Evolutionary conservation across 192 early-diverging fungal genomes (phyloP).

Genomic region (Gamsiella multidivaricata): DNA sequence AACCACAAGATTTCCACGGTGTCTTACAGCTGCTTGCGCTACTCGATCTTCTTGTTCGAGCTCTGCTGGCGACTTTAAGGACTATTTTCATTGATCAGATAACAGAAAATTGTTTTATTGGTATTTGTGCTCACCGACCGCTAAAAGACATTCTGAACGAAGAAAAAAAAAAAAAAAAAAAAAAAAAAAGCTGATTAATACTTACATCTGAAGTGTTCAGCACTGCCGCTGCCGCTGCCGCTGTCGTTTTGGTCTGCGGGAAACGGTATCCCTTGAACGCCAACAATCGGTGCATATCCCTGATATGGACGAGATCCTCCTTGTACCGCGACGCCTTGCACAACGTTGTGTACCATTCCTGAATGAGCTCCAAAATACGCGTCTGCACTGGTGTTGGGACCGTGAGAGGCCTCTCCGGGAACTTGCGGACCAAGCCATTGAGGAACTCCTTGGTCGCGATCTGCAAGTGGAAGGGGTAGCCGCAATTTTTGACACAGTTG

Average conservation of each 20-base stretch:
- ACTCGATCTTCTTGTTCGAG: slow-evolving; percentile 94
- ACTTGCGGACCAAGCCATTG: slow-evolving; percentile 92
- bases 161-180: slow-evolving; percentile 1
- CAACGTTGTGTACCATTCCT: slow-evolving; percentile 94
- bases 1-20: too few species aligned
- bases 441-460: slow-evolving; percentile 97
- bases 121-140: too few species aligned
- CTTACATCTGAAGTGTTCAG: slow-evolving; percentile 66
- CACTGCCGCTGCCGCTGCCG: slow-evolving; percentile 71
- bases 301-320: slow-evolving; percentile 93
- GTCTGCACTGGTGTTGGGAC: slow-evolving; percentile 80
- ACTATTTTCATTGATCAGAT: slow-evolving; percentile 53
- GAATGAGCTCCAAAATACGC: slow-evolving; percentile 91
- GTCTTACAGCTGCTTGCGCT: slow-evolving; percentile 83
- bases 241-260: slow-evolving; percentile 69
- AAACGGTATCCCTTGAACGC: slow-evolving; percentile 89
- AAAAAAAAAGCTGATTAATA: neutral
- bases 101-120: slow-evolving; percentile 21
- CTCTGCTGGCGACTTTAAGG: slow-evolving; percentile 92
- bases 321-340: slow-evolving; percentile 90
- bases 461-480: slow-evolving; percentile 96
- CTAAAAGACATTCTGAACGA: too few species aligned
- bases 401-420: slow-evolving; percentile 89
- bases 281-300: slow-evolving; percentile 94
- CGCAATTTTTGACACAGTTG: slow-evolving; percentile 98